These are phyloP conservation scores for Persicaria tinctoria DNA, from an alignment of 148 eudicot genomes.

Conservation along the genomic window DNA sequence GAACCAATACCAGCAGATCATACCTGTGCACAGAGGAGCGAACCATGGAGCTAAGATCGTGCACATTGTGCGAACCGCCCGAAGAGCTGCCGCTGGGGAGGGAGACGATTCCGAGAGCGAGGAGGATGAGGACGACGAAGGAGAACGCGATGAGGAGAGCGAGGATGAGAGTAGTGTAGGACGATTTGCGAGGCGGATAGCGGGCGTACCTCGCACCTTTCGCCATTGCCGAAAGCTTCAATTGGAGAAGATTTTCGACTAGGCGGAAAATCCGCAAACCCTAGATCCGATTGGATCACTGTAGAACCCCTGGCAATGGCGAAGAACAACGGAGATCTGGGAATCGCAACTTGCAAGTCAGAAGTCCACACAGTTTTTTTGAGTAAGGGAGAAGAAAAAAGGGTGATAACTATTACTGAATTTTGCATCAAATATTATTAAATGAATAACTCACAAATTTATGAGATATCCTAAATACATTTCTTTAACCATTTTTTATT, in stretches of 20 bases:
- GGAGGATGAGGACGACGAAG: constrained; percentile 50
- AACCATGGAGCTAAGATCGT: constrained; percentile 60
- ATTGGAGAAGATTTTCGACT: background rate
- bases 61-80: constrained; percentile 28
- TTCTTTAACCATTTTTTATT: too few species aligned
- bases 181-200: constrained; percentile 30
- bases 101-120: constrained; percentile 58
- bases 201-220: constrained; percentile 40
- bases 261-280: background rate
- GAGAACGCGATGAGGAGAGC: constrained; percentile 35
- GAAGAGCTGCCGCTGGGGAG: constrained; percentile 26
- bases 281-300: background rate
- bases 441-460: too few species aligned
- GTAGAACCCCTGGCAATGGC: background rate
- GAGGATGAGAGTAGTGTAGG: constrained; percentile 41
- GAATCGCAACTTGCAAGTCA: background rate
- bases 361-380: constrained; percentile 5
- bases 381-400: background rate
- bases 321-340: constrained; percentile 4
- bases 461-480: too few species aligned
- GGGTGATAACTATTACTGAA: too few species aligned
- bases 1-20: background rate
- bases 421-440: too few species aligned
- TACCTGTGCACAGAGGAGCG: constrained; percentile 46
- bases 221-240: constrained; percentile 39